Conservation (phyloP, 176 grass and related monocot species). For the Hordeum vulgare region MorexV3_pseudomolecules_assembly NC_058521.1:22422616-22423115, state of each 20-base stretch:
- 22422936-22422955: conserved; percentile 40
- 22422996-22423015: conserved; percentile 76
- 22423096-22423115: conserved; percentile 27
- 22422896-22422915: conserved; percentile 77
- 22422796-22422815: conserved; percentile 72
- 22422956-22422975: conserved; percentile 47
- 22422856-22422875: conserved; percentile 42
- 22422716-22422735: neutral
- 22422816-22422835: conserved; percentile 75
- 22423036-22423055: neutral
- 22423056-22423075: neutral
- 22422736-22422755: conserved; percentile 36
- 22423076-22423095: neutral
- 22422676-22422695: conserved; percentile 14
- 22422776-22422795: conserved; percentile 58
- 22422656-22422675: neutral
- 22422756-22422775: conserved; percentile 73
- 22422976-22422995: conserved; percentile 77
- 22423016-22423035: conserved; percentile 48
- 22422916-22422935: conserved; percentile 1
- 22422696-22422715: neutral
- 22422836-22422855: conserved; percentile 80
- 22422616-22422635: conserved; percentile 1
- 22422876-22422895: conserved; percentile 67
- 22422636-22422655: neutral